These are phyloP conservation scores for Coffea humblotiana DNA, from an alignment of 305 asterid species.

Conservation along the genomic window DNA sequence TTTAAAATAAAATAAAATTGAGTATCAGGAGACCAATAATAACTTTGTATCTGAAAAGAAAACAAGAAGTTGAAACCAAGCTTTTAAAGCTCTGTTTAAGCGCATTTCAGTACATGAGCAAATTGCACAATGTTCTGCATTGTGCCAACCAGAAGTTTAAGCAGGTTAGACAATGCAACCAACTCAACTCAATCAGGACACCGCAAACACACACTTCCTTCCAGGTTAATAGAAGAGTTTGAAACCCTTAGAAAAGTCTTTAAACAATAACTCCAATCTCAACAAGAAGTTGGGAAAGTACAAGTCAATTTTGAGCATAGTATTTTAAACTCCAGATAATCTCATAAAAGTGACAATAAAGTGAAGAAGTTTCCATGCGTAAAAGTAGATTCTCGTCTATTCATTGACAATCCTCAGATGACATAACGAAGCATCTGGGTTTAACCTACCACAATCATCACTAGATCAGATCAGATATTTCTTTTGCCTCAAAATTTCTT, in stretches of 20 bases:
- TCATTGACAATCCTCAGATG: neutral
- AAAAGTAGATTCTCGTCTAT: neutral
- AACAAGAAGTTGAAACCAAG: neutral
- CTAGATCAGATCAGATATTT: neutral
- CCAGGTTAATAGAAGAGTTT: too few relatives aligned
- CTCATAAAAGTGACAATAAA: too few relatives aligned
- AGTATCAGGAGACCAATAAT: neutral
- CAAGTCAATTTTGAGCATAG: too few relatives aligned
- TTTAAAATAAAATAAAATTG: too few relatives aligned
- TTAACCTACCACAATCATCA: neutral
- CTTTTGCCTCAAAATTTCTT: neutral
- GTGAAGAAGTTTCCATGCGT: neutral
- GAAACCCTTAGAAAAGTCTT: too few relatives aligned
- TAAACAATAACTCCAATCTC: too few relatives aligned
- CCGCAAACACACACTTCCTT: neutral
- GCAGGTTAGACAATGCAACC: neutral
- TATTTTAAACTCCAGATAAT: too few relatives aligned
- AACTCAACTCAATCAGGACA: conserved; percentile 1
- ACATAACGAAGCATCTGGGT: neutral
- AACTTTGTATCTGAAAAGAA: neutral
- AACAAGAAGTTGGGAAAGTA: too few relatives aligned
- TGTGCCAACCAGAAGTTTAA: neutral
- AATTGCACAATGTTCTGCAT: too few relatives aligned
- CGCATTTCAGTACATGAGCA: too few relatives aligned
- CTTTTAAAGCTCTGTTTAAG: neutral